Base-by-base conservation (phyloP, 306 rosid genomes). In the Vigna hirtella region DNA sequence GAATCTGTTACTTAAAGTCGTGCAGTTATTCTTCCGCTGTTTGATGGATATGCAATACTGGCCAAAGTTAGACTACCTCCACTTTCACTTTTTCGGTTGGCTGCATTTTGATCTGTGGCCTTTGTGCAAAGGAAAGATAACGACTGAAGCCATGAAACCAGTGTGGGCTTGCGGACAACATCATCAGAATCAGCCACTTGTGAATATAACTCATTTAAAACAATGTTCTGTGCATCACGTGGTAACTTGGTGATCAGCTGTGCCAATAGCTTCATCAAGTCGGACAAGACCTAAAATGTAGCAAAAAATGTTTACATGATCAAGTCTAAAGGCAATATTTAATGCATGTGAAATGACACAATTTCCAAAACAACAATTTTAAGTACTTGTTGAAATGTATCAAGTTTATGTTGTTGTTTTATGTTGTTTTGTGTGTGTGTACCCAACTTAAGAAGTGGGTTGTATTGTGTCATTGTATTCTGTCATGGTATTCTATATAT, bases 131-230 rank as follows among this genome's bases (percentile, higher is more conserved):
- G 84, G 84, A 87, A 94, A 80, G 98, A 90, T 58, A 94, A 79
- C 30, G 98, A 94, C 78, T 92, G 98, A 79, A 94, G 77, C 98
- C 98, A 94, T 74, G 97, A 94, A 81, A 94, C 98, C 79, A 92
- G 69, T 42, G 80, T 79, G 5, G 97, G 94, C 73, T 94, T 94
- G 42, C 98, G 91, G 48, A 92, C 83, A 42, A 89, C 97, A 87
- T 92, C 97, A 42, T 94, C 98, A 24, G 97, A 93, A 79, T 90
- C 93, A 30, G 97, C 94, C 76, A 92, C 98, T 83, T 87, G 91
- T 52, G 97, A 79, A 84, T 94, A 86, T 82, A 92, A 85, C 81
- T 94, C 97, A 70, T 90, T 84, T 17, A 94, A 86, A 85, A 89
- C 87, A 84, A 86, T 77, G 80, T 85, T 81, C 70, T 92, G 94